Base-by-base conservation (phyloP, 306 rosid species). In the Datisca glomerata region DNA sequence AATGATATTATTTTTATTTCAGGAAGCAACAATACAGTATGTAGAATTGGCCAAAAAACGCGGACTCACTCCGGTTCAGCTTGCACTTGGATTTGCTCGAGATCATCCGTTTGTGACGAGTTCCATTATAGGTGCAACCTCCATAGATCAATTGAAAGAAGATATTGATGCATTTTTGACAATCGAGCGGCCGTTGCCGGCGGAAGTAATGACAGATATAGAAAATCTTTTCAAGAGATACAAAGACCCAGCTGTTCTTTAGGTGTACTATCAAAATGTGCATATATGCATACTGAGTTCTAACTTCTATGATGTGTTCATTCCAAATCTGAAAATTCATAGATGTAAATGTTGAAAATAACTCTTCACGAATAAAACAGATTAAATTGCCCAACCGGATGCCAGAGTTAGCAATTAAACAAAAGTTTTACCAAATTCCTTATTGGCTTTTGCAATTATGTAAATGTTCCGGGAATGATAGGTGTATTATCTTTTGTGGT, bases 81-180 rank as follows among this genome's bases (percentile, higher is more conserved):
- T 89, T 12, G 86, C 98, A 0, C 93, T 89, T 60, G 91, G 91
- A 51, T 84, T 89, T 57, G 75, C 51, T 6, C 64, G 98, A 72
- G 95, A 89, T 50, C 73, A 79, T 8, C 93, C 94, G 28, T 89
- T 89, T 61, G 48, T 83, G 75, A 70, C 98, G 10, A 84, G 95
- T 68, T 74, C 93, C 23, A 84, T 89, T 21, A 49, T 89, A 4
- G 98, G 95, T 39, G 95, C 95, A 61, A 80, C 95, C 27, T 84
- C 95, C 28, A 59, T 89, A 34, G 64, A 75, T 12, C 98, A 84
- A 51, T 76, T 80, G 18, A 89, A 69, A 61, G 93, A 80, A 68
- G 73, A 89, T 49, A 63, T 84, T 9, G 78, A 84, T 53, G 98
- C 83, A 45, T 89, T 70, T 56, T 45, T 61, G 32, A 43, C 53